Percentiles rank a stretch among this genome's conserved stretches.
These are phyloP conservation scores for Pelargonium fulgidum DNA, from an alignment of 441 rosid genomes.

Conservation along the genomic window DNA sequence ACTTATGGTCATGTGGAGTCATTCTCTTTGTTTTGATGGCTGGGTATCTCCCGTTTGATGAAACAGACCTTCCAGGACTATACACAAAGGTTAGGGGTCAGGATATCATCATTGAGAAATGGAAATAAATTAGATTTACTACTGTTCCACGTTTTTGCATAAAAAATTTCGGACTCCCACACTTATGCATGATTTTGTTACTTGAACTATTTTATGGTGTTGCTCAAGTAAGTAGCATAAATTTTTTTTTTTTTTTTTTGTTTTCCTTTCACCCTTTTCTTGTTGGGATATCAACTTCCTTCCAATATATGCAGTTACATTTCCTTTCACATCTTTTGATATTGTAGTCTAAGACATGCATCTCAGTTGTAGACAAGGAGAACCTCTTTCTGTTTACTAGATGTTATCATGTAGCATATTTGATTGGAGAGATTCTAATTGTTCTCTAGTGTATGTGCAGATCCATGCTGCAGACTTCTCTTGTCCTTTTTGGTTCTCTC, in stretches of 20 bases:
- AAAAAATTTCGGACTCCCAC: background rate
- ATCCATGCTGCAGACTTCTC: slow-evolving; percentile 69
- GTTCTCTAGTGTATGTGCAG: slow-evolving; percentile 34
- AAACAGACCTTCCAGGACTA: slow-evolving; percentile 69
- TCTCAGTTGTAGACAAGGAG: background rate
- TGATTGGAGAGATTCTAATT: slow-evolving; percentile 18
- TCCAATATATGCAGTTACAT: background rate
- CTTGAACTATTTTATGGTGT: background rate
- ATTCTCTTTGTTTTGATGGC: slow-evolving; percentile 84
- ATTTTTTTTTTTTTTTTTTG: background rate
- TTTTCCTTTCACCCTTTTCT: background rate
- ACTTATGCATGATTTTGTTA: background rate
- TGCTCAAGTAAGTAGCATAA: background rate
- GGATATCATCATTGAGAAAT: slow-evolving; percentile 17
- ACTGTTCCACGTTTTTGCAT: slow-evolving; percentile 6
- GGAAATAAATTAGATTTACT: slow-evolving; percentile 8
- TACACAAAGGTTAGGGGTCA: slow-evolving; percentile 53
- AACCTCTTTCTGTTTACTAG: background rate
- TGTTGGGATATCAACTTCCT: background rate
- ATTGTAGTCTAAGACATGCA: background rate
- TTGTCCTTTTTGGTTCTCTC: slow-evolving; percentile 80
- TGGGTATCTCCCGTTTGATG: slow-evolving; percentile 80
- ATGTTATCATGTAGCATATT: background rate
- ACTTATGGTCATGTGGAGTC: slow-evolving; percentile 93
- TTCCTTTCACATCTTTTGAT: background rate